A percentile compares a stretch with the other conserved stretches of the same genome.
phyloP scores from a whole-genome alignment of 257 asterid genomes.

The Solanum rostratum region DNA sequence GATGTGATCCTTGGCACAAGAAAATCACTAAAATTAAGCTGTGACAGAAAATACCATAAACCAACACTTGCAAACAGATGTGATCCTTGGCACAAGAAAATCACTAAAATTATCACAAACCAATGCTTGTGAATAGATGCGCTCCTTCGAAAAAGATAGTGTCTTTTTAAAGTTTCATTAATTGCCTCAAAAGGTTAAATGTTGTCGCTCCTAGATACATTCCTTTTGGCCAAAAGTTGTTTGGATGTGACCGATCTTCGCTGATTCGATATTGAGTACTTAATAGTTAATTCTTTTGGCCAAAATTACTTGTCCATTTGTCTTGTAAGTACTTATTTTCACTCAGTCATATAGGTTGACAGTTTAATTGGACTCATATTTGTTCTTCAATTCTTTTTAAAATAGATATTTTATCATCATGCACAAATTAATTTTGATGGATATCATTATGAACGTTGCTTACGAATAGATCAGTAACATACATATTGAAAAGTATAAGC shows the following conservation, averaged over 20 bases:
- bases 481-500: background rate
- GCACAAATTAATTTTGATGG: background rate
- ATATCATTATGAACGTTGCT: background rate
- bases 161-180: no score
- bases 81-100: no score
- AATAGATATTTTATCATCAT: background rate
- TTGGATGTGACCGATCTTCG: background rate
- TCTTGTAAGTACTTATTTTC: background rate
- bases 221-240: background rate
- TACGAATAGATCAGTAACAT: background rate
- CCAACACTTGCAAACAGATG: no score
- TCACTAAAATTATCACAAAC: background rate
- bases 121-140: background rate
- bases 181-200: no score
- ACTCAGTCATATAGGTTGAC: no score
- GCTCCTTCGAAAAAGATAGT: background rate
- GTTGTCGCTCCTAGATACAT: background rate
- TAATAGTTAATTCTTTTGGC: background rate
- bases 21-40: no score
- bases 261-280: background rate
- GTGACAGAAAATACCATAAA: no score
- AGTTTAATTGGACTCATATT: no score
- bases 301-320: background rate
- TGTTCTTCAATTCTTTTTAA: background rate
- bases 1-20: no score